phyloP scores from a whole-genome alignment of 768 basidiomycete genomes.

The Collybiopsis luxurians region DNA sequence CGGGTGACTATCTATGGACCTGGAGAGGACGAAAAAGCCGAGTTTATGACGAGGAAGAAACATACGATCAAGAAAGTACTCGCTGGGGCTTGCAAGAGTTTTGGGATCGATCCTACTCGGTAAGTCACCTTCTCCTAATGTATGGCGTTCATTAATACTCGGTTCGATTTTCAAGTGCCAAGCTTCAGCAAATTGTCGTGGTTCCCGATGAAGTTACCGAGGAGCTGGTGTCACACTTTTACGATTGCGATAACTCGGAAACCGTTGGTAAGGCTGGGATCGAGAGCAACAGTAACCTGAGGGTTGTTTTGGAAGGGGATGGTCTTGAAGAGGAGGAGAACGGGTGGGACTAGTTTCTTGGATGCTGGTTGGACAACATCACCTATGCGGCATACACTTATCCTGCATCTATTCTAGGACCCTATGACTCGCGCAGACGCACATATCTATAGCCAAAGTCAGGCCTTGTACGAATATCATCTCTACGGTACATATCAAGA shows the following conservation, averaged over 20 bases:
- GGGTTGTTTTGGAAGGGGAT: background rate
- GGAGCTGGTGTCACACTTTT: background rate
- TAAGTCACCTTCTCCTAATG: background rate
- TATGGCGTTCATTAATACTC: background rate
- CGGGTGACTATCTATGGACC: constrained; percentile 2
- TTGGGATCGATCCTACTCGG: background rate
- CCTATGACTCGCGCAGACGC: no score
- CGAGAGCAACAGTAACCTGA: background rate
- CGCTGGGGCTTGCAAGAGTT: constrained; percentile 1
- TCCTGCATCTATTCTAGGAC: no score
- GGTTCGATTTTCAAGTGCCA: background rate
- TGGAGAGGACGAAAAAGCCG: background rate
- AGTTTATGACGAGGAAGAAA: constrained; percentile 8
- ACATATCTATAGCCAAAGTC: no score
- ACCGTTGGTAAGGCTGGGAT: constrained; percentile 5
- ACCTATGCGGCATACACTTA: no score
- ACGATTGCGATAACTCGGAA: background rate
- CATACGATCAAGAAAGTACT: constrained; percentile 4
- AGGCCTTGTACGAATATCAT: no score
- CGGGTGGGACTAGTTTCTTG: background rate
- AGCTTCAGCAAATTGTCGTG: background rate
- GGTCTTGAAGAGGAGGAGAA: no score
- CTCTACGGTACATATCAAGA: no score
- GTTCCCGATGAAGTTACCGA: background rate
- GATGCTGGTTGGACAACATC: no score